Evolutionary conservation across 192 early-diverging fungal genomes (phyloP).

Genomic region (Dissophora globulifera): DNA sequence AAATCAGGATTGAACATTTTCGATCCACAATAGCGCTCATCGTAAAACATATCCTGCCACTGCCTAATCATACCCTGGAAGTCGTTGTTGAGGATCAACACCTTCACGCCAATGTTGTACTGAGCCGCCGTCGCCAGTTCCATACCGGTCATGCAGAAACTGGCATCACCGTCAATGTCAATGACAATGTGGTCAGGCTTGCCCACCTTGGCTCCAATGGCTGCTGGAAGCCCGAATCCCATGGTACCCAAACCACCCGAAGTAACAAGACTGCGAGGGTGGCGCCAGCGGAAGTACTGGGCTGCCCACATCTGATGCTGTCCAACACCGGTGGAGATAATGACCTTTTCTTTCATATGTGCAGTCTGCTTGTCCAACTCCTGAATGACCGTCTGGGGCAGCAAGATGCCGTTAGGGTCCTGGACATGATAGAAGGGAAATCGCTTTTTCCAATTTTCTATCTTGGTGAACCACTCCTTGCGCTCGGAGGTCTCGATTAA

Average conservation of each 20-base stretch:
- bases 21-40: conserved; percentile 95
- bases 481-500: conserved; percentile 75
- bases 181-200: conserved; percentile 94
- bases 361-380: conserved; percentile 89
- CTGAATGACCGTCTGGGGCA: conserved; percentile 95
- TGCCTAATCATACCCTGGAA: conserved; percentile 99
- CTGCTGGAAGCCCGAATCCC: conserved; percentile 96
- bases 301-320: conserved; percentile 99
- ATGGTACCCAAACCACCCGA: conserved; percentile 99
- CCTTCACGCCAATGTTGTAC: conserved; percentile 97
- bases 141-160: conserved; percentile 99
- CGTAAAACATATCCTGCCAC: conserved; percentile 97
- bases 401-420: conserved; percentile 75
- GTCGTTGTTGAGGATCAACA: conserved; percentile 96
- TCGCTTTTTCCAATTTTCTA: conserved; percentile 89
- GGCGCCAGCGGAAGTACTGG: conserved; percentile 92
- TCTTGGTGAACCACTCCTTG: conserved; percentile 85
- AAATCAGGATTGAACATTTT: conserved; percentile 98
- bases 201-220: conserved; percentile 98
- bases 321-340: conserved; percentile 96
- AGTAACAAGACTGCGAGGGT: conserved; percentile 89
- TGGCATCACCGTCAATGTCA: conserved; percentile 99
- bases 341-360: conserved; percentile 89
- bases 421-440: conserved; percentile 89
- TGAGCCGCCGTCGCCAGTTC: conserved; percentile 98